Base-by-base conservation (phyloP, 2,329 filamentous ascomycete species). In the Cercospora berteroae region DNA sequence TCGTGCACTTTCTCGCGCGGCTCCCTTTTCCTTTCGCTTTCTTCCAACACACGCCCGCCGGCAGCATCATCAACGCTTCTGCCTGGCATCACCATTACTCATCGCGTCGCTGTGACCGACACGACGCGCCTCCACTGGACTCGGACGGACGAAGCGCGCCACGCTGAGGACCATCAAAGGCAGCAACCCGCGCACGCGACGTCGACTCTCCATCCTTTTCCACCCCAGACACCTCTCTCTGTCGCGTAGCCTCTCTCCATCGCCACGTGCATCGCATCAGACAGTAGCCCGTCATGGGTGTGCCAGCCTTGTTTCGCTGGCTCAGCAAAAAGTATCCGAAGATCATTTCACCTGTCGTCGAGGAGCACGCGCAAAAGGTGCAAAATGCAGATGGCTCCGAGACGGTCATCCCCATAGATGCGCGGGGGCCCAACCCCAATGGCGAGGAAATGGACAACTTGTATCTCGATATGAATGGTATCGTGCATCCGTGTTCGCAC, bases 401-500 rank as follows among this genome's bases (percentile, higher is more conserved):
- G 73, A 87, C 89, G 55, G 85, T 88, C 73, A 90, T 97, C 66
- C 95, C 95, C 2, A 88, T 98, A 69, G 93, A 99, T 78, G 89
- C 88, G 10, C 93, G 90, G 6, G 84, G 87, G 44, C 89, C 92
- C 5, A 99, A 99, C 77, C 96, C 96, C 2, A 99, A 99, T 81
- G 93, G 93, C 78, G 94, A 98, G 81, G 95, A 99, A 80, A 92
- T 97, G 76, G 94, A 99, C 82, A 99, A 99, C 76, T 84, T 99
- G 5, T 99, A 99, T 77, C 87, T 99, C 70, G 95, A 99, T 77
- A 98, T 99, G 94, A 99, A 99, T 80, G 96, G 95, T 78, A 99
- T 99, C 73, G 95, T 99, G 42, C 95, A 99, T 83, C 96, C 96
- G 33, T 99, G 95, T 82, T 97, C 94, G 57, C 95, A 99, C 81